These are phyloP conservation scores for Chaetomium cochliodes DNA, from an alignment of 495 filamentous ascomycete species.

Conservation along the genomic window DNA sequence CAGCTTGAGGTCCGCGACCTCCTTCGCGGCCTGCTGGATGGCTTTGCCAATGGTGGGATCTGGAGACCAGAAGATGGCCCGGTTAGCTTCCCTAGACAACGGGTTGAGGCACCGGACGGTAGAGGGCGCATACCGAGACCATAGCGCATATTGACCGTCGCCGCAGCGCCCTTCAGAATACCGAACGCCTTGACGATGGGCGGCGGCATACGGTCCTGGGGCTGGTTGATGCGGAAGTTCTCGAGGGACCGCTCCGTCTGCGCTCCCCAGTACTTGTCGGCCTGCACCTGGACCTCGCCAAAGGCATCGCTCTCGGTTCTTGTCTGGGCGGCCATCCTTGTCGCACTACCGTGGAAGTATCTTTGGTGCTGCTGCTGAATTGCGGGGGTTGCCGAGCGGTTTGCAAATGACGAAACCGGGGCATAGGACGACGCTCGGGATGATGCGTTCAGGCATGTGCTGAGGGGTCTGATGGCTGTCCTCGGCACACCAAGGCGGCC, in stretches of 20 bases:
- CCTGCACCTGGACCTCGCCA: conserved; percentile 87
- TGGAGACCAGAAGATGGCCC: conserved; percentile 31
- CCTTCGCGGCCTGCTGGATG: conserved; percentile 88
- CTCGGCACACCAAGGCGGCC: conserved; percentile 43
- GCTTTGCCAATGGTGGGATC: conserved; percentile 90
- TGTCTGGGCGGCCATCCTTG: conserved; percentile 53
- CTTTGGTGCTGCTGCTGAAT: conserved; percentile 31
- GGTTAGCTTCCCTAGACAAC: conserved; percentile 23
- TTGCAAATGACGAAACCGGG: conserved; percentile 22
- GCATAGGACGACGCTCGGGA: conserved; percentile 11
- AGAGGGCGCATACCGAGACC: conserved; percentile 70
- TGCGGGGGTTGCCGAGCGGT: conserved; percentile 17
- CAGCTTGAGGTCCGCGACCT: conserved; percentile 92
- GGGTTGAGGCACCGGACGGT: conserved; percentile 10
- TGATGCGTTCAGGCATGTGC: conserved; percentile 39
- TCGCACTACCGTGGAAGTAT: conserved; percentile 50
- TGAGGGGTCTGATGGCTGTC: conserved; percentile 37
- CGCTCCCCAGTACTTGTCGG: conserved; percentile 98
- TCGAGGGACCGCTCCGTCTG: conserved; percentile 96
- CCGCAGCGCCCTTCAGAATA: conserved; percentile 95
- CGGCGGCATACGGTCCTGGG: conserved; percentile 96
- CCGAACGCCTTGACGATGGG: conserved; percentile 91
- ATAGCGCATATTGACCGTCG: conserved; percentile 91
- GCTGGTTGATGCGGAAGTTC: conserved; percentile 99
- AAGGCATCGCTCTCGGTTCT: conserved; percentile 95